Evolutionary conservation across 805 yeast genomes (phyloP).

Genomic region (Hanseniaspora lachancei): DNA sequence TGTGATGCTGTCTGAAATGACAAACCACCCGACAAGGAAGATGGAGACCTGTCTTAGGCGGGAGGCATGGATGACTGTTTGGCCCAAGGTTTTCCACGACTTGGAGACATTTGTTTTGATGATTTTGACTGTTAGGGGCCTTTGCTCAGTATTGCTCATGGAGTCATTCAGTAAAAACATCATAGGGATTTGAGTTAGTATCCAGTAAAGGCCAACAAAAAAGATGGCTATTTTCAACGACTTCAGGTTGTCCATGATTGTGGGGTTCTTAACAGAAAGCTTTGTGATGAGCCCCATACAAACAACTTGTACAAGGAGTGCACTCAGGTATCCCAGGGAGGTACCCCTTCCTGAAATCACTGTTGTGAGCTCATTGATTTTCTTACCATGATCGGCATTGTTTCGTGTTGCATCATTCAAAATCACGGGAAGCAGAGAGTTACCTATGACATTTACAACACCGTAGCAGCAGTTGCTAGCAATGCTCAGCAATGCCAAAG

Average conservation of each 20-base stretch:
- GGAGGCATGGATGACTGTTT: conserved; percentile 47
- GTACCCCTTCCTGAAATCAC: conserved; percentile 56
- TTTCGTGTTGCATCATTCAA: conserved; percentile 29
- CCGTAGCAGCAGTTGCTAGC: conserved; percentile 61
- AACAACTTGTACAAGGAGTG: conserved; percentile 48
- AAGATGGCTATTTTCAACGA: conserved; percentile 43
- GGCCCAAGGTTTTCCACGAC: conserved; percentile 50
- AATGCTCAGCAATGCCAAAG: conserved; percentile 39
- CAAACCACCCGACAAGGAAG: conserved; percentile 62
- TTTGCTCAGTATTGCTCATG: background rate
- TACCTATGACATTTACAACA: conserved; percentile 67
- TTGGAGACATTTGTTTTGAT: conserved; percentile 31
- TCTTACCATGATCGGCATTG: background rate
- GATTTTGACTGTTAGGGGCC: conserved; percentile 5
- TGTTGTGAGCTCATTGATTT: conserved; percentile 33
- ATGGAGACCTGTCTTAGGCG: conserved; percentile 51
- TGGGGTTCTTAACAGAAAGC: conserved; percentile 14
- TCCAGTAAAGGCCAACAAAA: conserved; percentile 68
- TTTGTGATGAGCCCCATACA: conserved; percentile 38
- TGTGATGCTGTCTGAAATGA: conserved; percentile 60
- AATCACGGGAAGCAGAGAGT: conserved; percentile 54
- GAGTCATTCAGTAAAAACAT: conserved; percentile 30
- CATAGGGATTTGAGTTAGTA: conserved; percentile 54
- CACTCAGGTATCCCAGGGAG: conserved; percentile 57
- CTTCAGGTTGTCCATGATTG: conserved; percentile 14